Base-by-base conservation (phyloP, 495 filamentous ascomycete genomes). In the Parmelia sp. region DNA sequence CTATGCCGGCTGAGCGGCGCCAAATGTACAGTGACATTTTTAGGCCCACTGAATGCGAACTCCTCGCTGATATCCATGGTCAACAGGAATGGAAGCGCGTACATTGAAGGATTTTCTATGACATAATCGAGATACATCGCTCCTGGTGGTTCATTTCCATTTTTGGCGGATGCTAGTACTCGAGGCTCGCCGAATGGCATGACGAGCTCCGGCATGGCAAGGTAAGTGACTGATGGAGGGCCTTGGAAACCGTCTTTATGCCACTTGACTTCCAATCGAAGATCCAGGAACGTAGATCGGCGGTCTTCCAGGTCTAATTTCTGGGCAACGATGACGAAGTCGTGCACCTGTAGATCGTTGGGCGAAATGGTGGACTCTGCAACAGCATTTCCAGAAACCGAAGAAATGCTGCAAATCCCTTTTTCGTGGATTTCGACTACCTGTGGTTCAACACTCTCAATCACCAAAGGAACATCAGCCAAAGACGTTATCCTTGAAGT, bases 1-100 rank as follows among this genome's bases (percentile, higher is more conserved):
- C 76, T 81, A 42, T 88, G 80, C 57, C 92, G 74, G 62, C 88
- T 90, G 42, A 96, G 76, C 1, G 94, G 94, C 37, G 94, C 80
- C 45, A 97, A 73, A 64, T 92, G 87, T 23, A 96, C 61, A 4
- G 84, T 85, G 9, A 83, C 85, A 56, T 87, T 82, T 77, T 97
- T 97, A 7, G 90, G 80, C 0, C 94, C 94, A 35, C 89, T 91
- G 73, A 99, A 97, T 10, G 91, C 94, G 73, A 99, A 99, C 19
- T 89, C 83, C 64, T 96, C 91, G 70, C 83, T 90, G 1, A 91
- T 86, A 67, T 99, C 95, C 91, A 99, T 96, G 14, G 84, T 83
- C 37, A 96, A 72, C 27, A 86, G 90, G 74, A 99, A 97, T 0
- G 91, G 95, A 25, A 99, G 82, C 74, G 94, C 92, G 70, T 97